Evolutionary conservation across 2,329 filamentous ascomycete genomes (phyloP).

Genomic region (Sporothrix pallida): DNA sequence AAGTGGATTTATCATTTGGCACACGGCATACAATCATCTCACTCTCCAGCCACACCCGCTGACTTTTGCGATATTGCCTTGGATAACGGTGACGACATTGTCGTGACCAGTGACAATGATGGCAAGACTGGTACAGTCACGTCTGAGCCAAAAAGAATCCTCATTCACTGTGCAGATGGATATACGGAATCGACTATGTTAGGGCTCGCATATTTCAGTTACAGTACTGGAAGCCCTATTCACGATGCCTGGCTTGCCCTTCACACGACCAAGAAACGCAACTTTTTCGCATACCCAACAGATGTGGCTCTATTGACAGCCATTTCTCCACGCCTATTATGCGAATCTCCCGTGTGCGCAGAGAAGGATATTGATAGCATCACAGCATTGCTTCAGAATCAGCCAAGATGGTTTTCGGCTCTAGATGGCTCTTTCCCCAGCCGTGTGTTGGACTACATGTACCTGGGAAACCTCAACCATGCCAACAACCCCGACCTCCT

Average conservation of each 20-base stretch:
- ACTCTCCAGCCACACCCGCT: conserved; percentile 38
- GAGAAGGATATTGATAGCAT: conserved; percentile 60
- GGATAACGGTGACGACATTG: conserved; percentile 53
- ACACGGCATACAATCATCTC: conserved; percentile 59
- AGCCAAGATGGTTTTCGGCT: conserved; percentile 80
- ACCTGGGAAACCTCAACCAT: conserved; percentile 89
- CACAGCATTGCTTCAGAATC: conserved; percentile 57
- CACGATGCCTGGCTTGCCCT: conserved; percentile 87
- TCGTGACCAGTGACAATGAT: conserved; percentile 50
- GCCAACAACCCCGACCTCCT: conserved; percentile 92
- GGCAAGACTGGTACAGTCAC: not conserved
- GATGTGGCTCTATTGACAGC: conserved; percentile 83
- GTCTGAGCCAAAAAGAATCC: conserved; percentile 66
- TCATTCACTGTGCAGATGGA: conserved; percentile 93
- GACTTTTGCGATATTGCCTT: conserved; percentile 40
- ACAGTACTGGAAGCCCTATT: conserved; percentile 78
- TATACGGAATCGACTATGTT: conserved; percentile 95
- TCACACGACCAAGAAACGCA: conserved; percentile 79
- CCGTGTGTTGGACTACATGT: conserved; percentile 90
- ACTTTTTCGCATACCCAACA: conserved; percentile 94
- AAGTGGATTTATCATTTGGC: conserved; percentile 88
- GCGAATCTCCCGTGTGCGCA: conserved; percentile 65
- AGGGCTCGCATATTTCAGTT: conserved; percentile 91
- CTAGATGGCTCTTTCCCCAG: conserved; percentile 92
- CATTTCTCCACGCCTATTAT: conserved; percentile 76